Base-by-base conservation (phyloP, 2,329 filamentous ascomycete species). In the Microsporum audouinii region DNA sequence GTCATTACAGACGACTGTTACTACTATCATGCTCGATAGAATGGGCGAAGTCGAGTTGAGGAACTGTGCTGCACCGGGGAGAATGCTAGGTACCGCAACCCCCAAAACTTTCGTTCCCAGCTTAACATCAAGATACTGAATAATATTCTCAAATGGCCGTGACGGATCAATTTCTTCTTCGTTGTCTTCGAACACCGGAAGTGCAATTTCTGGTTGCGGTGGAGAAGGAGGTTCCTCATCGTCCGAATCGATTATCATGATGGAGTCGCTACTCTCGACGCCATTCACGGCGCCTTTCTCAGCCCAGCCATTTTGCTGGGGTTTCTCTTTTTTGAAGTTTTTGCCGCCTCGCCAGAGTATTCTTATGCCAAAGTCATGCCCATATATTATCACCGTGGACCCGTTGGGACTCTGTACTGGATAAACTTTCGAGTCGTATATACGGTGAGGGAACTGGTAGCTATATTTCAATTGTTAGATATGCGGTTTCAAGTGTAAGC, bases 291-390 rank as follows among this genome's bases (percentile, higher is more conserved):
- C 75, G 29, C 70, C 66, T 31, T 65, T 61, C 33, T 69, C 66
- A 29, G 67, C 59, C 4, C 65, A 61, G 57, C 62, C 59, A 59
- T 68, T 65, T 33, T 59, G 59, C 57, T 63, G 57, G 47, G 64
- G 62, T 2, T 66, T 56, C 39, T 68, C 61, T 63, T 72, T 68
- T 38, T 78, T 78, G 60, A 82, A 76, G 0, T 74, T 72, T 34
- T 75, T 76, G 2, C 84, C 84, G 49, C 83, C 83, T 71, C 81
- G 77, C 84, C 84, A 87, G 34, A 84, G 66, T 57, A 86, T 72
- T 61, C 79, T 78, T 27, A 87, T 66, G 3, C 84, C 84, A 47
- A 75, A 76, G 47, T 81, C 79, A 65, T 85, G 80, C 55, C 80
- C 84, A 66, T 84, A 85, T 10, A 86, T 67, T 51, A 86, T 75